Conservation (phyloP, 805 yeast genomes). For the Helenozyma baotianmanensis region DNA sequence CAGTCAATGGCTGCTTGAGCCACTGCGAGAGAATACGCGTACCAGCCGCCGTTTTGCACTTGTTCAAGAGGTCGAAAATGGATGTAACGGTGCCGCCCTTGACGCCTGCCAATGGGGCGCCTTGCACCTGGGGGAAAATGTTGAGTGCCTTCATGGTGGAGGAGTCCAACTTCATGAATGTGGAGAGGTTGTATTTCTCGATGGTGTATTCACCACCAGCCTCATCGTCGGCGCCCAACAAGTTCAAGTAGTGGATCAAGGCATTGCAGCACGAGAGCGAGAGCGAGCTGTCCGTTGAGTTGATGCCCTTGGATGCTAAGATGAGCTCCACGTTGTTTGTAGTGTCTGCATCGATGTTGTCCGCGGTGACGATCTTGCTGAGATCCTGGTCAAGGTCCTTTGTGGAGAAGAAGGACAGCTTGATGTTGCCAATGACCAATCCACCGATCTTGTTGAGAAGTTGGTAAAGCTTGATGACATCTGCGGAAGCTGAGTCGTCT, state of each 20-base stretch:
- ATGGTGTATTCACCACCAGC: slow-evolving; percentile 54
- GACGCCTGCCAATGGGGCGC: slow-evolving; percentile 12
- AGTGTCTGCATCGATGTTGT: slow-evolving; percentile 23
- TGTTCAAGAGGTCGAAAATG: slow-evolving; percentile 77
- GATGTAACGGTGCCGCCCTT: slow-evolving; percentile 38
- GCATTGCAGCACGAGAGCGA: slow-evolving; percentile 68
- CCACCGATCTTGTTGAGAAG: slow-evolving; percentile 73
- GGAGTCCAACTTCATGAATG: slow-evolving; percentile 85
- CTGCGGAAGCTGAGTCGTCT: slow-evolving; percentile 38
- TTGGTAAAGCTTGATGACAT: slow-evolving; percentile 59
- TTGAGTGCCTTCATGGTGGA: slow-evolving; percentile 87
- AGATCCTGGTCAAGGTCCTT: slow-evolving; percentile 78
- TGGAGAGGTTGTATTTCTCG: slow-evolving; percentile 64
- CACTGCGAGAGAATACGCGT: slow-evolving; percentile 83
- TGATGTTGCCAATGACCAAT: slow-evolving; percentile 60
- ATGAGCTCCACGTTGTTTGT: slow-evolving; percentile 33
- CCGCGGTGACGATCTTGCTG: slow-evolving; percentile 52
- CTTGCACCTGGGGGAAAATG: slow-evolving; percentile 54
- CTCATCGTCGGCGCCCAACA: slow-evolving; percentile 53
- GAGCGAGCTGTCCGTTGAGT: slow-evolving; percentile 37
- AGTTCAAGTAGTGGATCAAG: slow-evolving; percentile 59
- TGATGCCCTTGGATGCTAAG: slow-evolving; percentile 52
- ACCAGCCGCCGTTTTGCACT: slow-evolving; percentile 89
- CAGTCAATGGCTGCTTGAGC: slow-evolving; percentile 92
- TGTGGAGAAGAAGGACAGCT: slow-evolving; percentile 52